Conservation (phyloP, 371 early-diverging fungal species). For the Saksenaea oblongispora region DNA sequence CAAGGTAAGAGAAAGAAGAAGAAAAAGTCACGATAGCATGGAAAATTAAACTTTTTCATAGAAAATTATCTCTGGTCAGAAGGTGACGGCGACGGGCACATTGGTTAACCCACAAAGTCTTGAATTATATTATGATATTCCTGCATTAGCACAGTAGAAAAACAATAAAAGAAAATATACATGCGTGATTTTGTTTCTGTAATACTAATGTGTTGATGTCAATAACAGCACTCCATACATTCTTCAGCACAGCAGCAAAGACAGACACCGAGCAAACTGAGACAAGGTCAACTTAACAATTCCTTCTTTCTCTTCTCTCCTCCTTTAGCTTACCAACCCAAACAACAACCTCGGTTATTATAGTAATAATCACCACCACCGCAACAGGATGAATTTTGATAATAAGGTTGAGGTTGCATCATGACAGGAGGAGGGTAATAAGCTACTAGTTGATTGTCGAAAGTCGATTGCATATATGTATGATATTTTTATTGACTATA, state of each 20-base stretch:
- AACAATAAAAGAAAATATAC: not conserved
- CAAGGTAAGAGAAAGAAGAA: conserved; percentile 50
- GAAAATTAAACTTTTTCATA: conserved; percentile 8
- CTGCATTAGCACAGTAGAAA: conserved; percentile 48
- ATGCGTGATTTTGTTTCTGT: not conserved
- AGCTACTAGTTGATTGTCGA: not conserved
- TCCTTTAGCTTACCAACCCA: not conserved
- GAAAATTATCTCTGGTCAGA: conserved; percentile 83
- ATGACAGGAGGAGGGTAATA: conserved; percentile 1
- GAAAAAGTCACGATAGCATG: not conserved
- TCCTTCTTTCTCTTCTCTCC: too few relatives aligned
- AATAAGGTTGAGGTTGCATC: conserved; percentile 1
- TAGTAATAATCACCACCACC: not conserved
- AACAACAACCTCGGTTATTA: not conserved
- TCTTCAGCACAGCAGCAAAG: conserved; percentile 2
- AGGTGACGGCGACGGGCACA: conserved; percentile 70
- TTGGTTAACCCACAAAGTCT: conserved; percentile 89
- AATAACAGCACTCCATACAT: conserved; percentile 3
- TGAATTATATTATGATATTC: conserved; percentile 71
- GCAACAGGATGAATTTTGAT: not conserved
- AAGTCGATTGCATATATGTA: not conserved
- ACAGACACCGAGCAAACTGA: not conserved
- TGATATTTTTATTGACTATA: too few relatives aligned
- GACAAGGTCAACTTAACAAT: too few relatives aligned
- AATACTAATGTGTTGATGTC: not conserved